Conservation (phyloP, 192 early-diverging fungal species). For the Gaertneriomyces semiglobifer region DNA sequence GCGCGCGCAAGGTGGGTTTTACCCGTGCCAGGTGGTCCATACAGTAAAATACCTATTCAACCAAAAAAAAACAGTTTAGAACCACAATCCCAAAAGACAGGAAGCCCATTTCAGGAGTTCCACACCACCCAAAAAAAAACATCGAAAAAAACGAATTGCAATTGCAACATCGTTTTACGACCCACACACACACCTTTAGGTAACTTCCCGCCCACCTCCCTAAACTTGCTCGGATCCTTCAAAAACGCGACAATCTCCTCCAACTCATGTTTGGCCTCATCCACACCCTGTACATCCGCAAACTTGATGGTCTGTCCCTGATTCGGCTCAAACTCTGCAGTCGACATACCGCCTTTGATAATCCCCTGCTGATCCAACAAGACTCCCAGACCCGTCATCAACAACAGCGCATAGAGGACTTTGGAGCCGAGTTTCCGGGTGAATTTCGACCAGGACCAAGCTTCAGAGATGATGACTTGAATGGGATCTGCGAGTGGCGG, state of each 20-base stretch:
- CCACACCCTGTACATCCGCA: constrained; percentile 93
- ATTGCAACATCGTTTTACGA: background rate
- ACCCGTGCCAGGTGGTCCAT: constrained; percentile 91
- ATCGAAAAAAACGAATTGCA: background rate
- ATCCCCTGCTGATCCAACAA: constrained; percentile 57
- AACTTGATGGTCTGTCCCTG: constrained; percentile 70
- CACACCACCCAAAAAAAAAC: background rate
- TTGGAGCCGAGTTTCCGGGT: constrained; percentile 39
- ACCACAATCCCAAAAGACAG: too few species aligned
- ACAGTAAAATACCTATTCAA: constrained; percentile 46
- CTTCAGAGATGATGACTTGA: constrained; percentile 50
- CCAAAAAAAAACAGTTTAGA: too few species aligned
- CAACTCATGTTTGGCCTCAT: constrained; percentile 97
- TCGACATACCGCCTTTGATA: constrained; percentile 45
- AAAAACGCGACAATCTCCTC: constrained; percentile 95
- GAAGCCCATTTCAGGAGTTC: too few species aligned
- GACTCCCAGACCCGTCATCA: constrained; percentile 53
- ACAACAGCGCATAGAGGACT: constrained; percentile 42
- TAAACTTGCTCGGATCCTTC: constrained; percentile 86
- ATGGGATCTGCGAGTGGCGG: constrained; percentile 29
- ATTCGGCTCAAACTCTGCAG: constrained; percentile 47
- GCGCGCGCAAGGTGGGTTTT: constrained; percentile 96
- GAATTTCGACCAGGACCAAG: constrained; percentile 58
- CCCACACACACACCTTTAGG: constrained; percentile 80
- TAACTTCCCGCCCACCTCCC: constrained; percentile 87